Evolutionary conservation across 805 yeast genomes (phyloP).

Genomic region (Candida morakotiae): DNA sequence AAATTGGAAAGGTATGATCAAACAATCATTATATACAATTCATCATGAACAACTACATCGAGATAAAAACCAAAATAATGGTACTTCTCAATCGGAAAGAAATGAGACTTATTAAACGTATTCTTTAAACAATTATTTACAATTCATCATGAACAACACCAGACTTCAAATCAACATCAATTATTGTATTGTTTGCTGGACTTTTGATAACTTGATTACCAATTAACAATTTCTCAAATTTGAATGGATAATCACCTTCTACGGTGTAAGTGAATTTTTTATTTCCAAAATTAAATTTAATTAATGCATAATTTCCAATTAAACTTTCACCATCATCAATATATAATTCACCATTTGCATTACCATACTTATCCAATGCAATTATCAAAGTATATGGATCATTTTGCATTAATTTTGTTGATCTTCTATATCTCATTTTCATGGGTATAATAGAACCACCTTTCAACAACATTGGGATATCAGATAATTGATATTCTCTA

Average conservation of each 20-base stretch:
- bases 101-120: too few species aligned
- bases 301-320: slow-evolving; percentile 48
- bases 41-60: slow-evolving; percentile 31
- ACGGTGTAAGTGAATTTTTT: slow-evolving; percentile 19
- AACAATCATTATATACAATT: slow-evolving; percentile 18
- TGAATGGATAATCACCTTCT: slow-evolving; percentile 5
- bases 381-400: slow-evolving; percentile 81
- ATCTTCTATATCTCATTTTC: slow-evolving; percentile 74
- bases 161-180: neutral
- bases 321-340: slow-evolving; percentile 84
- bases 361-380: slow-evolving; percentile 47
- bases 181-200: slow-evolving; percentile 28
- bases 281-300: slow-evolving; percentile 37
- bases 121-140: slow-evolving; percentile 3
- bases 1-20: slow-evolving; percentile 18
- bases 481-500: slow-evolving; percentile 39
- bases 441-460: slow-evolving; percentile 76
- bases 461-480: slow-evolving; percentile 66
- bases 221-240: slow-evolving; percentile 2
- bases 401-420: slow-evolving; percentile 64
- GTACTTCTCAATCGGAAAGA: neutral
- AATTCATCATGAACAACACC: slow-evolving; percentile 35
- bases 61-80: neutral
- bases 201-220: slow-evolving; percentile 8
- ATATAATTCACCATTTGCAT: slow-evolving; percentile 59